These are phyloP conservation scores for Amyloporia xantha DNA, from an alignment of 768 basidiomycete genomes.

Conservation along the genomic window DNA sequence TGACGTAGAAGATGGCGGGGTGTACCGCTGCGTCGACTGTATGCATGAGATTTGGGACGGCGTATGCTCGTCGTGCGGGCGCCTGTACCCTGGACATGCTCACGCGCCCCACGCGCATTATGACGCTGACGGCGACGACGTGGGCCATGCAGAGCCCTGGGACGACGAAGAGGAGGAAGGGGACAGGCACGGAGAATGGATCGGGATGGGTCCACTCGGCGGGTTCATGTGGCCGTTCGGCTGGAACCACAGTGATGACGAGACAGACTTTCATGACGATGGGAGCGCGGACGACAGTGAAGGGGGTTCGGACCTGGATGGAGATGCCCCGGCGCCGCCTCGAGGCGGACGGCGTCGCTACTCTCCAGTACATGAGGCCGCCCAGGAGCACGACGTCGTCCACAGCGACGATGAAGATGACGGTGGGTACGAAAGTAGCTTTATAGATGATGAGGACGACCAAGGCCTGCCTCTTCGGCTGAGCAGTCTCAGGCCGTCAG, in stretches of 20 bases:
- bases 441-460: conserved; percentile 45
- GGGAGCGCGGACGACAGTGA: neutral
- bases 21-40: conserved; percentile 72
- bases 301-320: neutral
- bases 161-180: conserved; percentile 25
- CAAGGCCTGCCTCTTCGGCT: neutral
- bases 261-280: neutral
- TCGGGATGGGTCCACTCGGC: conserved; percentile 7
- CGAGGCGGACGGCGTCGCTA: neutral
- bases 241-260: neutral
- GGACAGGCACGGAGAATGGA: conserved; percentile 6
- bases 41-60: conserved; percentile 75
- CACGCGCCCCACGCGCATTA: conserved; percentile 9
- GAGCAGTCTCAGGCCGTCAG: neutral
- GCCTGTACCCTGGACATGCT: conserved; percentile 50
- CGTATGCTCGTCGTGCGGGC: conserved; percentile 53
- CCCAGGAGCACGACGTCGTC: conserved; percentile 13
- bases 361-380: neutral
- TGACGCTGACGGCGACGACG: conserved; percentile 26
- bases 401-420: conserved; percentile 25
- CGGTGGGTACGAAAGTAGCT: conserved; percentile 45
- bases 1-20: conserved; percentile 68
- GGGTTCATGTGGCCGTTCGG: conserved; percentile 5
- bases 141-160: conserved; percentile 6
- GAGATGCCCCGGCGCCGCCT: neutral